Percentiles rank a stretch among this genome's conserved stretches.
Conservation (phyloP, 2,329 filamentous ascomycete species). For the Penicillium corylophilum region DNA sequence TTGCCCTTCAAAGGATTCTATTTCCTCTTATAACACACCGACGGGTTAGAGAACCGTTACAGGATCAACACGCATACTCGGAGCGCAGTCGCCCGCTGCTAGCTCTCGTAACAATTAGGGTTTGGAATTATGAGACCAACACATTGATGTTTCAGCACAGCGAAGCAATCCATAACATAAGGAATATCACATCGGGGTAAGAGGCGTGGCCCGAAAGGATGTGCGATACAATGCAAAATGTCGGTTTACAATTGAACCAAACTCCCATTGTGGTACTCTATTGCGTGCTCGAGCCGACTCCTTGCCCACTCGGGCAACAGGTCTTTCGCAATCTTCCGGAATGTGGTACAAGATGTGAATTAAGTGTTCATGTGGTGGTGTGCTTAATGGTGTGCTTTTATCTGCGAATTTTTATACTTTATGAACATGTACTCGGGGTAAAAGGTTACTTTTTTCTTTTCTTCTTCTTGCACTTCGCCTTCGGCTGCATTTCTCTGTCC, state of each 20-base stretch:
- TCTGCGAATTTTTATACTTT: background rate
- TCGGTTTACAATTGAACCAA: slow-evolving; percentile 2
- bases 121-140: background rate
- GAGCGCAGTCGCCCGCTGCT: background rate
- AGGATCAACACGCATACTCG: background rate
- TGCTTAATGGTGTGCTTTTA: background rate
- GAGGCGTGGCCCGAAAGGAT: background rate
- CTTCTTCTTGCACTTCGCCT: background rate
- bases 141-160: background rate
- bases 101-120: background rate
- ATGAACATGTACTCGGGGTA: background rate
- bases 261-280: slow-evolving; percentile 9
- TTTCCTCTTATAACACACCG: background rate
- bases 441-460: background rate
- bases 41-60: background rate
- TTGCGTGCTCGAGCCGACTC: slow-evolving; percentile 19
- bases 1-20: background rate
- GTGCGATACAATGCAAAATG: background rate
- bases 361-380: slow-evolving; percentile 16
- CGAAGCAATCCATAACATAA: background rate
- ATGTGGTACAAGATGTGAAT: slow-evolving; percentile 19
- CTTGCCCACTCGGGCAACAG: slow-evolving; percentile 6
- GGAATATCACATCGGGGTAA: background rate
- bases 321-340: slow-evolving; percentile 17
- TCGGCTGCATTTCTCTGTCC: background rate